These are phyloP conservation scores for Clathrus columnatus DNA, from an alignment of 768 basidiomycete species.

Conservation along the genomic window DNA sequence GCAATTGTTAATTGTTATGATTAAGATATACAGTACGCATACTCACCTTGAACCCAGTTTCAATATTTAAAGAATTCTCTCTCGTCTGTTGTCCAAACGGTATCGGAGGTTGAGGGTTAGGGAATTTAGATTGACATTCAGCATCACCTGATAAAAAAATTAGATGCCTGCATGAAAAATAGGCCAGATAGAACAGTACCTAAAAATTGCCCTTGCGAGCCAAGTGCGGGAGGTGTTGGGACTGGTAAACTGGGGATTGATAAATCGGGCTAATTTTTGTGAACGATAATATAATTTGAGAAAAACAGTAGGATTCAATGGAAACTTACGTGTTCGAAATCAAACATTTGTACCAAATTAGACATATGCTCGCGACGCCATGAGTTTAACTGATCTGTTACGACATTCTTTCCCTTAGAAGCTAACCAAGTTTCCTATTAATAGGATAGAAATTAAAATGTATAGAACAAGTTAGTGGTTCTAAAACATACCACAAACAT, in stretches of 20 bases:
- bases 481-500: constrained; percentile 7
- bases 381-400: not conserved
- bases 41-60: constrained; percentile 12
- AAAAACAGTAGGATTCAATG: too few species aligned
- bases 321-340: constrained; percentile 13
- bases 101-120: constrained; percentile 8
- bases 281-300: not conserved
- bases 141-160: not conserved
- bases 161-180: not conserved
- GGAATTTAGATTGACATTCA: not conserved
- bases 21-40: not conserved
- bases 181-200: not conserved
- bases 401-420: constrained; percentile 2
- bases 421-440: constrained; percentile 13
- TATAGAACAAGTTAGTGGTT: not conserved
- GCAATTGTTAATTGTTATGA: not conserved
- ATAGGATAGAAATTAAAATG: not conserved
- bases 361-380: constrained; percentile 11
- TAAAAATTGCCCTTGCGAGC: constrained; percentile 6
- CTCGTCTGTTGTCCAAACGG: constrained; percentile 10
- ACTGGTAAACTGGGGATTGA: constrained; percentile 7
- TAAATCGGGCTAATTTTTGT: constrained; percentile 1
- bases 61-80: constrained; percentile 7
- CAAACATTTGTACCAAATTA: constrained; percentile 8
- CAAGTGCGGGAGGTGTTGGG: not conserved